Evolutionary conservation across 352 stramenopile genomes (phyloP).

Genomic region (Phytophthora multivora): DNA sequence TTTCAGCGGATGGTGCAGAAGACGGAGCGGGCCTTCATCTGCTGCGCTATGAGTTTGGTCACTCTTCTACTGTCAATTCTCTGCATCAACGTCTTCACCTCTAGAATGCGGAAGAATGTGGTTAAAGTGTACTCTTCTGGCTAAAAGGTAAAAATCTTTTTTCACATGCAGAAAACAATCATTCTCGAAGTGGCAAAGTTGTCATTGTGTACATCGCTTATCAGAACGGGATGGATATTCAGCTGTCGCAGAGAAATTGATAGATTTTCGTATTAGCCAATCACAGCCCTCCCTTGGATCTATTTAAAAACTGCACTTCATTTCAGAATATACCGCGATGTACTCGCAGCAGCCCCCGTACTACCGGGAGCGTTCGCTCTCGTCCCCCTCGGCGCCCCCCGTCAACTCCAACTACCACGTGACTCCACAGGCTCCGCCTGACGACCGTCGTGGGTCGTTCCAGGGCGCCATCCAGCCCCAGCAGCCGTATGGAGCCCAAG

Average conservation of each 20-base stretch:
- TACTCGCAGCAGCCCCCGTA: slow-evolving; percentile 24
- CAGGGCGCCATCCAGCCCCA: slow-evolving; percentile 20
- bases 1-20: slow-evolving; percentile 54
- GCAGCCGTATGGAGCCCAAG: slow-evolving; percentile 18
- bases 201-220: too few relatives aligned
- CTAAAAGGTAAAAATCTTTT: slow-evolving; percentile 1
- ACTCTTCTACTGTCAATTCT: slow-evolving; percentile 41
- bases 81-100: slow-evolving; percentile 47
- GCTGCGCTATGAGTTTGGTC: slow-evolving; percentile 27
- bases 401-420: slow-evolving; percentile 31
- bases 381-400: slow-evolving; percentile 45
- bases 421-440: slow-evolving; percentile 14
- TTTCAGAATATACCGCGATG: slow-evolving; percentile 24
- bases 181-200: neutral
- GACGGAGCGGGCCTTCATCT: slow-evolving; percentile 43
- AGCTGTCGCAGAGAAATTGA: neutral
- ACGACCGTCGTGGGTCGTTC: slow-evolving; percentile 36
- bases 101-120: slow-evolving; percentile 49
- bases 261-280: neutral
- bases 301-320: neutral
- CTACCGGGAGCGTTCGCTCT: slow-evolving; percentile 32
- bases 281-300: neutral
- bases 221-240: neutral
- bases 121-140: slow-evolving; percentile 58
- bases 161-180: neutral